Conservation (phyloP, 2,329 filamentous ascomycete genomes). For the Proliferodiscus dingleyae region DNA sequence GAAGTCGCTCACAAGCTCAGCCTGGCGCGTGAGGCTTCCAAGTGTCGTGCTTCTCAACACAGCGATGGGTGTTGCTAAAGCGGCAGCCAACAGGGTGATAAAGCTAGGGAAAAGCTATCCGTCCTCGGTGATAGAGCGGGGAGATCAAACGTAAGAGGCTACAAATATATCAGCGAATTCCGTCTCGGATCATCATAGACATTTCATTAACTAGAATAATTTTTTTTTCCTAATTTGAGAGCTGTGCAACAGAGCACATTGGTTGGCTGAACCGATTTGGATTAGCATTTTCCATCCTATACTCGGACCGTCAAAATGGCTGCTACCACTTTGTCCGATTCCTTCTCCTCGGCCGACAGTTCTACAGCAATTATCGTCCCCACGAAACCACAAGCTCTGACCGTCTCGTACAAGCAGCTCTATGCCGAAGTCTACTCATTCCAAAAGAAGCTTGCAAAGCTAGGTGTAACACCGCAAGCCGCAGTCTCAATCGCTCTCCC, state of each 20-base stretch:
- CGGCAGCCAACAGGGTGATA: neutral
- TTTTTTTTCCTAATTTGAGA: too few relatives aligned
- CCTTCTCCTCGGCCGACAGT: constrained; percentile 47
- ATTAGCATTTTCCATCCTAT: too few relatives aligned
- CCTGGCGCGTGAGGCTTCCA: constrained; percentile 19
- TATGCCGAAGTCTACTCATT: constrained; percentile 62
- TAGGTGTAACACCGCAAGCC: constrained; percentile 64
- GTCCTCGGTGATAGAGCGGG: constrained; percentile 6
- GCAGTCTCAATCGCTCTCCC: constrained; percentile 79
- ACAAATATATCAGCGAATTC: too few relatives aligned
- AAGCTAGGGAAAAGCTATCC: too few relatives aligned
- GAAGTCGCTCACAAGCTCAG: constrained; percentile 8
- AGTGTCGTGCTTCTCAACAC: neutral
- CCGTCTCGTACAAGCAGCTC: constrained; percentile 66
- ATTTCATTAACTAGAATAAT: too few relatives aligned
- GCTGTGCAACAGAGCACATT: too few relatives aligned
- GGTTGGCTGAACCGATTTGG: too few relatives aligned
- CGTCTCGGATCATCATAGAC: too few relatives aligned
- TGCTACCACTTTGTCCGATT: constrained; percentile 48
- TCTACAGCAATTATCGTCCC: constrained; percentile 70
- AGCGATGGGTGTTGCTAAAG: neutral
- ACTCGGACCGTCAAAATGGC: constrained; percentile 17
- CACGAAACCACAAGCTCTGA: constrained; percentile 54
- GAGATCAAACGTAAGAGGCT: constrained; percentile 9
- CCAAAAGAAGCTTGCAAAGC: constrained; percentile 70